A percentile compares a stretch with the other conserved stretches of the same genome.
phyloP scores from a whole-genome alignment of 2,329 filamentous ascomycete genomes.

The Penicillium sp. region DNA sequence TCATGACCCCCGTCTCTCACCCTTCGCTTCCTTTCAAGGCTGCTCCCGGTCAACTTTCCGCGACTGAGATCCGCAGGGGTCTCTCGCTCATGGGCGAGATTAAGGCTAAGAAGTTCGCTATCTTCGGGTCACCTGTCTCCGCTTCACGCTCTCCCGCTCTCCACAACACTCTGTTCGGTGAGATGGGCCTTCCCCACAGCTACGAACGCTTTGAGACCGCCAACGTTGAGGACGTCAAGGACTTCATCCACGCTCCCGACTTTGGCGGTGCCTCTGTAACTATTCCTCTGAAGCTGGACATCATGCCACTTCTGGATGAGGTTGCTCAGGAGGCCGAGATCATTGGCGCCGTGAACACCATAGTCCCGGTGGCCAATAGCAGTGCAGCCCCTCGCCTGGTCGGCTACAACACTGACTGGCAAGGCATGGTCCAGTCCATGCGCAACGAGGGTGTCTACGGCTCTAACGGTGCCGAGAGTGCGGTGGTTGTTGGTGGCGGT shows the following conservation, averaged over 20 bases:
- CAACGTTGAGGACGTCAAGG: slow-evolving; percentile 61
- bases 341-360: slow-evolving; percentile 95
- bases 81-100: slow-evolving; percentile 80
- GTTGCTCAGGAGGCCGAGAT: slow-evolving; percentile 76
- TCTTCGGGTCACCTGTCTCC: slow-evolving; percentile 85
- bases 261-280: slow-evolving; percentile 97
- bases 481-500: slow-evolving; percentile 85
- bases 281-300: slow-evolving; percentile 89
- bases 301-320: slow-evolving; percentile 79
- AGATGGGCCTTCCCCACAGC: slow-evolving; percentile 79
- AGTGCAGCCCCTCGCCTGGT: slow-evolving; percentile 59
- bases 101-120: slow-evolving; percentile 74
- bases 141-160: slow-evolving; percentile 84
- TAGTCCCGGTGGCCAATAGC: slow-evolving; percentile 65
- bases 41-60: slow-evolving; percentile 90
- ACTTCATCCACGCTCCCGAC: slow-evolving; percentile 68
- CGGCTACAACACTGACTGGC: slow-evolving; percentile 95
- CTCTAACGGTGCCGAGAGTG: slow-evolving; percentile 53
- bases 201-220: slow-evolving; percentile 80
- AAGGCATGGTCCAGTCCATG: slow-evolving; percentile 83
- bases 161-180: slow-evolving; percentile 81
- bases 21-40: slow-evolving; percentile 88
- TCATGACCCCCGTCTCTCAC: slow-evolving; percentile 94
- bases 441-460: slow-evolving; percentile 66
- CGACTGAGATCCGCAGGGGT: slow-evolving; percentile 80